Conservation (phyloP, 176 grass and related monocot genomes). For the Musa acuminata region DNA sequence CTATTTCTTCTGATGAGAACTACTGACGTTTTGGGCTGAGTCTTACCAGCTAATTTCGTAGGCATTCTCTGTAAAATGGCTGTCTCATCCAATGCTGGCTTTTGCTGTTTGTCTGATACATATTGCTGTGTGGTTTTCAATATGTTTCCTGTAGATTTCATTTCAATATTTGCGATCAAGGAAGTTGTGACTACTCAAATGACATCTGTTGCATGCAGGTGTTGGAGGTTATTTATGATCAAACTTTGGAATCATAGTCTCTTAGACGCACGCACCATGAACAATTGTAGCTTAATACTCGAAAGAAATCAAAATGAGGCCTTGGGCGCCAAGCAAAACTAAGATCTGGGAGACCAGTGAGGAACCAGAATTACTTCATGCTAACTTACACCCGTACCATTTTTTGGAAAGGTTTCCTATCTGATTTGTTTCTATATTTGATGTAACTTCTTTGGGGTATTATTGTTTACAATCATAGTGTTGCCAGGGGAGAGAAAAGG, state of each 20-base stretch:
- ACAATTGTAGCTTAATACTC: conserved; percentile 59
- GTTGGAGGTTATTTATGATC: conserved; percentile 70
- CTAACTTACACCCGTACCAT: neutral
- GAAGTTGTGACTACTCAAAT: too few species aligned
- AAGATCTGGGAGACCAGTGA: neutral
- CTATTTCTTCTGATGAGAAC: too few species aligned
- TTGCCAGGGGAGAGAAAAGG: neutral
- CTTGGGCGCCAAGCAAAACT: conserved; percentile 17
- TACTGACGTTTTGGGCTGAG: too few species aligned
- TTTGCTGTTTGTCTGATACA: too few species aligned
- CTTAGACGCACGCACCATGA: conserved; percentile 54
- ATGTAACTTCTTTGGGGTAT: conserved; percentile 8
- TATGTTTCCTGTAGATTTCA: neutral
- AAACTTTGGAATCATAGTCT: conserved; percentile 97
- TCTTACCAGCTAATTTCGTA: too few species aligned
- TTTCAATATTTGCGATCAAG: too few species aligned
- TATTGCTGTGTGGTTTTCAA: too few species aligned
- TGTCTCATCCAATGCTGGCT: too few species aligned
- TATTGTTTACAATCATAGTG: conserved; percentile 13
- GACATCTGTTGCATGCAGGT: conserved; percentile 31
- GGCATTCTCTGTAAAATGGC: too few species aligned
- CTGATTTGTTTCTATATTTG: neutral
- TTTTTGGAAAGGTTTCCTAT: conserved; percentile 10
- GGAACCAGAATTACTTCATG: neutral
- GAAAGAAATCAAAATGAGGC: conserved; percentile 25